A percentile compares a stretch with the other conserved stretches of the same genome.
These are phyloP conservation scores for Backusella macrospora DNA, from an alignment of 192 early-diverging fungal genomes.

Conservation along the genomic window DNA sequence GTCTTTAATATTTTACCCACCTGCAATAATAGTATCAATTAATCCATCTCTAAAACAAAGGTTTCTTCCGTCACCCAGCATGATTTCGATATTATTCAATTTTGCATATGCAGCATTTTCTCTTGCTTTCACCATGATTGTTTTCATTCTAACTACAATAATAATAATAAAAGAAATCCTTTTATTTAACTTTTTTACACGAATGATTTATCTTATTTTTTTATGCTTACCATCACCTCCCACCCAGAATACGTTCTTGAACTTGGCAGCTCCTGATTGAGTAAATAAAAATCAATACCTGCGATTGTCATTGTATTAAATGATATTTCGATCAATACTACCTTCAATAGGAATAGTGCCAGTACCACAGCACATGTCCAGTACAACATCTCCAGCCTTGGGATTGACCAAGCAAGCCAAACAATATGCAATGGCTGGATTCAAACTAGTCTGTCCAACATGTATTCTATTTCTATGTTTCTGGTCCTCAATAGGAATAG, in stretches of 20 bases:
- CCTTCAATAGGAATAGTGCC: constrained; percentile 37
- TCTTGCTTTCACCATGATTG: constrained; percentile 28
- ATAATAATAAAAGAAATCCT: too few relatives aligned
- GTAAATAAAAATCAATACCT: neutral
- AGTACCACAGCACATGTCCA: constrained; percentile 51
- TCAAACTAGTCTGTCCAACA: constrained; percentile 48
- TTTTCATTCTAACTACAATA: constrained; percentile 20
- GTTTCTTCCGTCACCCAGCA: constrained; percentile 34
- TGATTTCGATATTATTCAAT: constrained; percentile 25
- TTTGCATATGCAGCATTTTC: constrained; percentile 24
- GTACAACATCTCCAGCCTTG: constrained; percentile 43
- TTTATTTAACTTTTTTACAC: neutral
- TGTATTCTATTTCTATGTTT: constrained; percentile 44
- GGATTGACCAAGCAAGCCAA: constrained; percentile 38
- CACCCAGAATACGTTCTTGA: constrained; percentile 38
- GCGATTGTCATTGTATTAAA: neutral
- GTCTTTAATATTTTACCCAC: neutral
- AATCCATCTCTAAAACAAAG: constrained; percentile 27
- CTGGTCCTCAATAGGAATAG: constrained; percentile 3
- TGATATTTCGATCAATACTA: neutral
- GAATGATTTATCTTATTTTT: neutral
- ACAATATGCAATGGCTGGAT: constrained; percentile 46
- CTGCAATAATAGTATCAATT: constrained; percentile 37
- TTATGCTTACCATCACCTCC: constrained; percentile 41
- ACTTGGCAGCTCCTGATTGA: constrained; percentile 39